These are phyloP conservation scores for Artemisia argyi DNA, from an alignment of 129 eudicot genomes.

Conservation along the genomic window DNA sequence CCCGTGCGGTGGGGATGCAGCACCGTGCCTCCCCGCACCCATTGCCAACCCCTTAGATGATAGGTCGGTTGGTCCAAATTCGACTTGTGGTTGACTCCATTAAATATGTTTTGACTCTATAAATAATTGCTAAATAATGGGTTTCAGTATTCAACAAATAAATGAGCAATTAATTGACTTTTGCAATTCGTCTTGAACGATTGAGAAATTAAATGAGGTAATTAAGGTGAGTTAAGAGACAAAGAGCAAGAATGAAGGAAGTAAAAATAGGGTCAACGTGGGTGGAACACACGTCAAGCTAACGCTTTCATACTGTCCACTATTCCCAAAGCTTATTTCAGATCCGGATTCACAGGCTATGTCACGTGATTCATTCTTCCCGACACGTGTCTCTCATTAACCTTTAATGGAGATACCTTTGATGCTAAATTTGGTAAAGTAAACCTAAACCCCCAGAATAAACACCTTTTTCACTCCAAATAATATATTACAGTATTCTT, in stretches of 20 bases:
- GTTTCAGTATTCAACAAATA: too few species aligned
- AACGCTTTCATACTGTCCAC: constrained; percentile 7
- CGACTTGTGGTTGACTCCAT: too few species aligned
- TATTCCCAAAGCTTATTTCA: neutral
- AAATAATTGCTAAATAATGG: too few species aligned
- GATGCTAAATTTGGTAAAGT: neutral
- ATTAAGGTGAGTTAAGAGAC: neutral
- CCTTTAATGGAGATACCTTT: neutral
- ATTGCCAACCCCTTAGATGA: too few species aligned
- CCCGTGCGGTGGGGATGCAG: too few species aligned
- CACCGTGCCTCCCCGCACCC: too few species aligned
- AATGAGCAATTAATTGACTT: too few species aligned
- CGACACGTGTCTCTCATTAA: constrained; percentile 12
- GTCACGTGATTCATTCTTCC: neutral
- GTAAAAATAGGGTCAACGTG: neutral
- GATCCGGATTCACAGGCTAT: constrained; percentile 2
- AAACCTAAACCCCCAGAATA: neutral
- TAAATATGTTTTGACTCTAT: too few species aligned
- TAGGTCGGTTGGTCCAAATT: too few species aligned
- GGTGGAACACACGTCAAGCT: constrained; percentile 10
- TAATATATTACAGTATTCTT: neutral
- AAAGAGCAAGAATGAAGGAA: neutral
- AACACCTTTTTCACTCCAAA: neutral
- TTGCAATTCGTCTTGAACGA: too few species aligned
- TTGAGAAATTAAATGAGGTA: too few species aligned